Evolutionary conservation across 129 eudicot species (phyloP).

Genomic region (Centella asiatica): DNA sequence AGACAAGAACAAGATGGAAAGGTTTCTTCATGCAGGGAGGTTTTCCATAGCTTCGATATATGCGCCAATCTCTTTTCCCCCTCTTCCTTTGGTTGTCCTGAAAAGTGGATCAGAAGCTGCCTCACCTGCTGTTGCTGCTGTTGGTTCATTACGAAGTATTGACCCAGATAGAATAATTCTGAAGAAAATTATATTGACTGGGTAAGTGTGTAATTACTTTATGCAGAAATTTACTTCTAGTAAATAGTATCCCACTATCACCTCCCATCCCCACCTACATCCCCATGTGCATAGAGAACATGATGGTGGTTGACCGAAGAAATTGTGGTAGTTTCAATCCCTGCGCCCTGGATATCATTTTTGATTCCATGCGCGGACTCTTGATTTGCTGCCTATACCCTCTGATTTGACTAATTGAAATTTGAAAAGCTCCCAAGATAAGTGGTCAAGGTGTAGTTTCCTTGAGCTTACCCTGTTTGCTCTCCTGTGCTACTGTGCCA

Average conservation of each 20-base stretch:
- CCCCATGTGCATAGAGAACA: too few relatives aligned
- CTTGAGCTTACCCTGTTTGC: too few relatives aligned
- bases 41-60: conserved; percentile 79
- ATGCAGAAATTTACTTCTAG: background rate
- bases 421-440: too few relatives aligned
- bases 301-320: too few relatives aligned
- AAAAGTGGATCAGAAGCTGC: conserved; percentile 47
- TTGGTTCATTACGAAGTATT: conserved; percentile 68
- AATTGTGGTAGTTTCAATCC: too few relatives aligned
- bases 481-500: too few relatives aligned
- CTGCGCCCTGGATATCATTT: too few relatives aligned
- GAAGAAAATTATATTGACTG: conserved; percentile 77
- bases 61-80: conserved; percentile 85
- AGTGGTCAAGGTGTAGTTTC: too few relatives aligned
- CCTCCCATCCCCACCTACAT: background rate
- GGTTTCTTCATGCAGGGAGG: conserved; percentile 88
- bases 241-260: background rate
- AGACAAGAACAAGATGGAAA: conserved; percentile 94
- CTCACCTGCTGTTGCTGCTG: conserved; percentile 73
- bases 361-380: too few relatives aligned
- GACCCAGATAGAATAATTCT: conserved; percentile 79
- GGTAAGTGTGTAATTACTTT: conserved; percentile 35
- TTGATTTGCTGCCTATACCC: too few relatives aligned
- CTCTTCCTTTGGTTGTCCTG: conserved; percentile 72
- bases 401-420: too few relatives aligned